phyloP scores from a whole-genome alignment of 768 basidiomycete genomes.

The Leccinum fibrillosum region DNA sequence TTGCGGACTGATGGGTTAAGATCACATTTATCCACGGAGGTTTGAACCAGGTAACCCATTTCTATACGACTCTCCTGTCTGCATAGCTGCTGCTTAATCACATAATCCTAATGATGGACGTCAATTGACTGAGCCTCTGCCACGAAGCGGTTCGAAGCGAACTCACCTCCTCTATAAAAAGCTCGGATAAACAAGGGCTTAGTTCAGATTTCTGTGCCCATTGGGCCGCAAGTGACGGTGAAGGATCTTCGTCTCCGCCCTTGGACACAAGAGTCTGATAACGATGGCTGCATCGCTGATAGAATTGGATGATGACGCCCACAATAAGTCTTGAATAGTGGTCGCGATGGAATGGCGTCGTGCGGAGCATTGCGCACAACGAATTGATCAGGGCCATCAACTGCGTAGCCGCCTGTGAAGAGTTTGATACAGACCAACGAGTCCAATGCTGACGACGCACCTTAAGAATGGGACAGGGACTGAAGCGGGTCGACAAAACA shows the following conservation, averaged over 20 bases:
- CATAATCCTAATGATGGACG: conserved; percentile 33
- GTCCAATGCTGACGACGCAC: conserved; percentile 34
- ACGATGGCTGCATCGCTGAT: conserved; percentile 87
- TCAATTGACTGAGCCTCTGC: conserved; percentile 2
- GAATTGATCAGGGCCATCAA: conserved; percentile 90
- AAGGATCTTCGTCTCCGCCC: conserved; percentile 38
- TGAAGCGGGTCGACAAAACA: conserved; percentile 59
- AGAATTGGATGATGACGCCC: conserved; percentile 92
- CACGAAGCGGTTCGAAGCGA: background rate
- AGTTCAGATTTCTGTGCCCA: conserved; percentile 88
- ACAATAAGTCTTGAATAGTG: conserved; percentile 93
- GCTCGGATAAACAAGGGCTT: conserved; percentile 66
- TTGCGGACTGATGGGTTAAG: conserved; percentile 71
- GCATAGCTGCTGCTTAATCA: conserved; percentile 54
- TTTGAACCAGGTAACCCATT: conserved; percentile 57
- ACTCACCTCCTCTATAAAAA: conserved; percentile 54
- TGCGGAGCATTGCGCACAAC: conserved; percentile 84
- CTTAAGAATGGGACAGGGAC: conserved; percentile 73
- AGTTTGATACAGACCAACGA: conserved; percentile 1
- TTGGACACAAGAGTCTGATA: conserved; percentile 71
- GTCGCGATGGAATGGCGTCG: conserved; percentile 92
- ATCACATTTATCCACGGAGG: conserved; percentile 54
- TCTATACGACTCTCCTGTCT: conserved; percentile 81
- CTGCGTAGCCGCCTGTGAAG: conserved; percentile 70
- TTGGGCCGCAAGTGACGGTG: conserved; percentile 57